Evolutionary conservation across 2,329 filamentous ascomycete species (phyloP), one percentile per base, ranked within the genome.

Genomic region (Calonectria pseudoturangicola): DNA sequence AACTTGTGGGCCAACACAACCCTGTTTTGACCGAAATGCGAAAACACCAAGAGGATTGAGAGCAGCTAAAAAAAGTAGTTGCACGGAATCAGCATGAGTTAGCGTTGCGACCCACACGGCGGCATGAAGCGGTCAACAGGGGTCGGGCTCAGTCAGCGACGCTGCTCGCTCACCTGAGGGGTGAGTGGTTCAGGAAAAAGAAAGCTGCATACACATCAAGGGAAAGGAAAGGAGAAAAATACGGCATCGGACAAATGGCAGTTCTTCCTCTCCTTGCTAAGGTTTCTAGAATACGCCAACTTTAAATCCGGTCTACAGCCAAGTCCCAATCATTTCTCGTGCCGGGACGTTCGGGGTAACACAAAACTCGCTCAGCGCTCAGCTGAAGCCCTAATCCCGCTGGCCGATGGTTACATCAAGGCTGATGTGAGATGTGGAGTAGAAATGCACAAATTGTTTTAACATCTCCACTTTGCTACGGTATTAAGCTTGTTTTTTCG

Each of bases 371-470:
- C 28, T 18, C 25, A 54, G 28, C 18, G 33, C 54, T 27, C 33
- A 60, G 54, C 54, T 60, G 54, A 60, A 60, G 54, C 54, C 54
- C 54, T 27, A 41, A 60, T 27, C 39, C 54, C 54, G 54, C 33
- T 21, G 54, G 12, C 54, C 51, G 21, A 41, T n/a, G 54, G 54
- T 60, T 60, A 41, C 54, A 60, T 60, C 54, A 41, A 60, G 54
- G 54, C 54, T 60, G 54, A 60, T 60, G 54, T 60, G 54, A 60
- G 54, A 60, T 60, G 54, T 60, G 54, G 54, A 60, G 54, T 41
- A 39, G 7, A 33, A 18, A 60, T 41, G 54, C 36, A 41, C 54
- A 27, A 27, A 16, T 21, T 60, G 54, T 36, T 36, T 39, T 18
- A 41, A 36, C 10, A 36, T 60, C 65, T 60, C 54, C 54, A 60